phyloP scores from a whole-genome alignment of 257 asterid species.

The Linderniella brevidens region DNA sequence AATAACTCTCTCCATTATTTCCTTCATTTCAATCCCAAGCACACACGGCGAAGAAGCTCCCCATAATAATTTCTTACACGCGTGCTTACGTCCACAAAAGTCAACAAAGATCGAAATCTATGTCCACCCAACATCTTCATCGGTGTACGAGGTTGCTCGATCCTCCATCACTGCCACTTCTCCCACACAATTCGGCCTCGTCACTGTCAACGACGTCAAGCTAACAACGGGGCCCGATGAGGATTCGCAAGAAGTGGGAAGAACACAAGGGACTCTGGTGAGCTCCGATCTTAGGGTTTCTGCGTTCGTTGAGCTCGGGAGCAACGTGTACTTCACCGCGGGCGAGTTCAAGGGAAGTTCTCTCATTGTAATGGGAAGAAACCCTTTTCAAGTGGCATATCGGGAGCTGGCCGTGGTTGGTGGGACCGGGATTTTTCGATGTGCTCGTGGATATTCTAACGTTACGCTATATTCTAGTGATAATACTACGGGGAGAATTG shows the following conservation, averaged over 20 bases:
- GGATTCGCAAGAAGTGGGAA: constrained; percentile 16
- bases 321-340: no score
- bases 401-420: neutral
- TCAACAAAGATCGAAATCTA: constrained; percentile 7
- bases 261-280: neutral
- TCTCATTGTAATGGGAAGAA: no score
- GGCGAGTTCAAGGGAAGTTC: no score
- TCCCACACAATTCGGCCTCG: constrained; percentile 14
- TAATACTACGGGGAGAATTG: no score
- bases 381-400: no score
- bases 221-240: constrained; percentile 18
- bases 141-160: constrained; percentile 19
- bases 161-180: constrained; percentile 19
- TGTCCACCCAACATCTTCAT: constrained; percentile 15
- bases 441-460: neutral
- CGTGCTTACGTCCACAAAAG: no score
- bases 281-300: no score
- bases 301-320: no score
- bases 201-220: constrained; percentile 18
- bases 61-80: no score
- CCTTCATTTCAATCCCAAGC: no score
- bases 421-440: neutral
- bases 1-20: no score
- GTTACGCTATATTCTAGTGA: neutral
- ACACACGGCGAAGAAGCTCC: no score